phyloP scores from a whole-genome alignment of 2,329 filamentous ascomycete species.

The Fusarium dlaminii region DNA sequence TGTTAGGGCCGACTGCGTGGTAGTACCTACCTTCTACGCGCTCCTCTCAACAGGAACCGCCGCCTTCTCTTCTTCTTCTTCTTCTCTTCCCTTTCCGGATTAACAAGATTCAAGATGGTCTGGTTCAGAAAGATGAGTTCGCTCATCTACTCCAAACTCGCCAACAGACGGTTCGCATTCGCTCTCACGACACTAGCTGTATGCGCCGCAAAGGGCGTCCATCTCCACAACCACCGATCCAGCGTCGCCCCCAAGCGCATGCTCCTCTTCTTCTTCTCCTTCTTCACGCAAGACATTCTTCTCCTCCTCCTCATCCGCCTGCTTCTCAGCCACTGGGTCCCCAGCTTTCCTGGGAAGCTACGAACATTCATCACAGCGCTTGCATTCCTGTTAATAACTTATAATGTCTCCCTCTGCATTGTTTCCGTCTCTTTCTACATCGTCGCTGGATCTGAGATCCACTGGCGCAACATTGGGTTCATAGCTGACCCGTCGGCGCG shows the following conservation, averaged over 20 bases:
- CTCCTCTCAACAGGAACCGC: background rate
- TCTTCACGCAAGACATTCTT: constrained; percentile 48
- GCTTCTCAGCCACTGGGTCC: constrained; percentile 44
- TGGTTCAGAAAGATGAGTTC: constrained; percentile 22
- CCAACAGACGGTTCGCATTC: constrained; percentile 46
- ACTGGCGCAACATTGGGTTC: constrained; percentile 49
- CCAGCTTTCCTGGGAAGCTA: constrained; percentile 20
- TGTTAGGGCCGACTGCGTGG: constrained; percentile 5
- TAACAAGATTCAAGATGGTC: background rate
- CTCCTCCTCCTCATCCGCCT: constrained; percentile 47
- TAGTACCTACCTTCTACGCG: background rate
- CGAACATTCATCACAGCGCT: constrained; percentile 25
- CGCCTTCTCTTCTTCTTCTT: background rate
- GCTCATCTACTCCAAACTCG: constrained; percentile 36
- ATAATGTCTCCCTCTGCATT: constrained; percentile 38
- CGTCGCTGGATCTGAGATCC: constrained; percentile 48
- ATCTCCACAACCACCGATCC: constrained; percentile 46
- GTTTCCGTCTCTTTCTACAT: constrained; percentile 46
- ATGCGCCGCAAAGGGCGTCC: constrained; percentile 45
- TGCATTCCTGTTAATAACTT: constrained; percentile 26
- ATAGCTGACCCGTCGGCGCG: constrained; percentile 46
- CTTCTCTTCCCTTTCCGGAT: background rate
- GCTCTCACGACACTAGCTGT: constrained; percentile 45
- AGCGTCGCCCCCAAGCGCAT: constrained; percentile 46
- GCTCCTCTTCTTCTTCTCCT: constrained; percentile 46